Percentiles rank a stretch among this genome's conserved stretches.
Evolutionary conservation across 345 rosid genomes (phyloP).

Genomic region (Fremontodendron californicum): DNA sequence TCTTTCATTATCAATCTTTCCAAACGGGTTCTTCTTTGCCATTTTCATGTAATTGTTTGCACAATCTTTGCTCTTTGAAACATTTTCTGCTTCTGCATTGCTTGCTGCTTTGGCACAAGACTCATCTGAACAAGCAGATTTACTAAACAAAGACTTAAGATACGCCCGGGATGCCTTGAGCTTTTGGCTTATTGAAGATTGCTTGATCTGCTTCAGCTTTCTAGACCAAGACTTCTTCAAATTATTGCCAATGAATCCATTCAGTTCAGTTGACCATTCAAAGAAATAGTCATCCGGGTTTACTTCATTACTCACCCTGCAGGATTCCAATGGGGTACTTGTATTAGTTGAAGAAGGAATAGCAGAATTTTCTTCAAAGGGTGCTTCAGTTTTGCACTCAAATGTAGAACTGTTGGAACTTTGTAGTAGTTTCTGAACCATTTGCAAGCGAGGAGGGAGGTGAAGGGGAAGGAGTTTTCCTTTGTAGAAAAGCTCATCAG

Average conservation of each 20-base stretch:
- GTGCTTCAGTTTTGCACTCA: conserved; percentile 12
- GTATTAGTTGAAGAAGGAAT: conserved; percentile 16
- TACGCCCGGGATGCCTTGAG: conserved; percentile 62
- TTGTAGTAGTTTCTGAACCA: conserved; percentile 68
- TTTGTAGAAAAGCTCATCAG: conserved; percentile 90
- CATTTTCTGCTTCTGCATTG: conserved; percentile 25
- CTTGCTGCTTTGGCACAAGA: conserved; percentile 33
- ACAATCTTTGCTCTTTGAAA: conserved; percentile 22
- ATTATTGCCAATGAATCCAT: conserved; percentile 34
- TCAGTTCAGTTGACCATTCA: conserved; percentile 54
- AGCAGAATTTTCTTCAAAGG: conserved; percentile 23
- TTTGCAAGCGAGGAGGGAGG: conserved; percentile 72
- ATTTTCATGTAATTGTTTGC: conserved; percentile 30
- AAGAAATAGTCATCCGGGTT: conserved; percentile 50
- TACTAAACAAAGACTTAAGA: conserved; percentile 55
- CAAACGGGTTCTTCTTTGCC: conserved; percentile 39
- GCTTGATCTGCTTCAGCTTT: conserved; percentile 53
- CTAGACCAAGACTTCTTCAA: conserved; percentile 41
- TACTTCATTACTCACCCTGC: conserved; percentile 55
- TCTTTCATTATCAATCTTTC: conserved; percentile 23
- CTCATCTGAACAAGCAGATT: conserved; percentile 51
- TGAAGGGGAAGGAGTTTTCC: conserved; percentile 97
- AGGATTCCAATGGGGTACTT: conserved; percentile 35
- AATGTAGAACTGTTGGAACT: conserved; percentile 4
- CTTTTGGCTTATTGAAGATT: conserved; percentile 51